Evolutionary conservation across 1,284 basidiomycete species (phyloP), one percentile per base, ranked within the genome.

Genomic region (Neonothopanus nambi): DNA sequence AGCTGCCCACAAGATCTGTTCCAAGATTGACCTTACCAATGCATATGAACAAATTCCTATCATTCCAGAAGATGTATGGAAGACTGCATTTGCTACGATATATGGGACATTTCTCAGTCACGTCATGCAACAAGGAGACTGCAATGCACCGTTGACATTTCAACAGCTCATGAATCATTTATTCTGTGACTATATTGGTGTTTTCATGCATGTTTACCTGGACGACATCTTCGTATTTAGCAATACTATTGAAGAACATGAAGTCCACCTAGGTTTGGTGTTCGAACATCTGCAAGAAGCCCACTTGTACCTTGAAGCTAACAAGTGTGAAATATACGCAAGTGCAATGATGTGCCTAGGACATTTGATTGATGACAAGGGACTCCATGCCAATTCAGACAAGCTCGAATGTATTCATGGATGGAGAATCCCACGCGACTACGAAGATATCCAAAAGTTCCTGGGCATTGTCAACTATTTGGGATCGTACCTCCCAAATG

Each of bases 401-500:
- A 65, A 65, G 45, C 52, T 68, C 18, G 54, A 57, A 3, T 17
- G 47, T 1, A 61, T 70, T 4, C 39, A 56, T 0, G 61, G 69
- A 2, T 75, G 73, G 74, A 39, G 60, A 38, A 56, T 47, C 3
- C 74, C 72, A 0, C 46, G 62, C 0, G 63, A 58, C 11, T 69
- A 66, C 35, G 63, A 72, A n/a, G 69, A 74, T n/a, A 61, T 79
- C 0, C 70, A 72, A 42, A 52, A 62, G 12, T 78, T 77, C 41
- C 48, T 78, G 0, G 76, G 74, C 0, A 58, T 75, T 0, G 64
- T 77, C 0, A 64, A 76, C 21, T 80, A 77, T 55, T 47, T 79
- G 1, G 63, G 67, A 0, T 61, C 67, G 9, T 75, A 74, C 54
- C 58, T 78, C 48, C 74, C 71, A 6, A 55, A 66, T 18, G 45